Evolutionary conservation across 2,329 filamentous ascomycete species (phyloP).

Genomic region (Oidium heveae): DNA sequence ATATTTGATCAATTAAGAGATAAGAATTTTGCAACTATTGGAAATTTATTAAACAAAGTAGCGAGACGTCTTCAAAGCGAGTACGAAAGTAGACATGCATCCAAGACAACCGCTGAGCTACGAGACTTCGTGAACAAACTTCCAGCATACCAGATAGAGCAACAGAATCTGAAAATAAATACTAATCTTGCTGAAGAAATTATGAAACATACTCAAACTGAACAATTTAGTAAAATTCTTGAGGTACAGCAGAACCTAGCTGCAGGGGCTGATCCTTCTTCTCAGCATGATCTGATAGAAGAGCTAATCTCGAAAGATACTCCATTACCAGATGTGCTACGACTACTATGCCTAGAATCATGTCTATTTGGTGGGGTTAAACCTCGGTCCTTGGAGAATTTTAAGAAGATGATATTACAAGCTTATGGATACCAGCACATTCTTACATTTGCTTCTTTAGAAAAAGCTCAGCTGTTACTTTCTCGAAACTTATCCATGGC

Average conservation of each 20-base stretch:
- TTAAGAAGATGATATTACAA: constrained; percentile 68
- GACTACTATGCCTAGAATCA: constrained; percentile 75
- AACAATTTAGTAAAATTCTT: constrained; percentile 65
- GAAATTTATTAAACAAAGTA: constrained; percentile 67
- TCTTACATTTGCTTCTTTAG: constrained; percentile 64
- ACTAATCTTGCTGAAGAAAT: constrained; percentile 86
- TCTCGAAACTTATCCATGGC: constrained; percentile 52
- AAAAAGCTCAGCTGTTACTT: constrained; percentile 69
- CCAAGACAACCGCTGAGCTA: constrained; percentile 73
- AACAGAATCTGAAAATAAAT: constrained; percentile 76
- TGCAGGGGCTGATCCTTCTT: constrained; percentile 66
- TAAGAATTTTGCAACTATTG: constrained; percentile 87
- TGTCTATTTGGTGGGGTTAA: constrained; percentile 75
- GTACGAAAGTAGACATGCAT: constrained; percentile 66
- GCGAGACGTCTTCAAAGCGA: constrained; percentile 67
- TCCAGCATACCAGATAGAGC: constrained; percentile 77
- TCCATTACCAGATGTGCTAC: constrained; percentile 55
- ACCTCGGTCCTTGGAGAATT: constrained; percentile 66
- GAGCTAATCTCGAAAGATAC: constrained; percentile 81
- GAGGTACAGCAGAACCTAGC: constrained; percentile 93
- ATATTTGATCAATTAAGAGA: constrained; percentile 73
- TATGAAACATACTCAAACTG: constrained; percentile 72
- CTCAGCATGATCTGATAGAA: constrained; percentile 74
- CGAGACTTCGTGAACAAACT: constrained; percentile 89
- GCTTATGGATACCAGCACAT: constrained; percentile 92